These are phyloP conservation scores for Acanthamoeba castellanii DNA, from an alignment of 208 protist genomes.

Conservation along the genomic window DNA sequence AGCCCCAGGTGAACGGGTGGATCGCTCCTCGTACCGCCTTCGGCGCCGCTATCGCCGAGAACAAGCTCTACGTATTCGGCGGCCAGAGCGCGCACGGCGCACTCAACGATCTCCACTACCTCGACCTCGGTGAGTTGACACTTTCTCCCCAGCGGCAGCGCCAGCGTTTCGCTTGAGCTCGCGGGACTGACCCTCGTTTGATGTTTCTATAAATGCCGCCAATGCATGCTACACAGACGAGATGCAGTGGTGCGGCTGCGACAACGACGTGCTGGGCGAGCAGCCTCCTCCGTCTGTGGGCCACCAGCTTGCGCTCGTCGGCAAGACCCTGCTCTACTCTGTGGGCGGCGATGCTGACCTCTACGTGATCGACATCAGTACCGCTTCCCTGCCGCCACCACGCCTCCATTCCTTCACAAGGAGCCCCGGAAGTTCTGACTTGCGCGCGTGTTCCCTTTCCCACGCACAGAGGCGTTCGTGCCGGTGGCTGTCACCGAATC, in stretches of 20 bases:
- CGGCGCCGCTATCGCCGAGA: conserved; percentile 22
- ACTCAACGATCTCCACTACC: conserved; percentile 49
- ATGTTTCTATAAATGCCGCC: neutral
- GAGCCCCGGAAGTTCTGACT: neutral
- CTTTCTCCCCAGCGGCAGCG: too few relatives aligned
- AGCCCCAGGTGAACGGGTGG: conserved; percentile 21
- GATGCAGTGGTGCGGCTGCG: conserved; percentile 46
- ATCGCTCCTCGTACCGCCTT: neutral
- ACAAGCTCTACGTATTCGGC: conserved; percentile 33
- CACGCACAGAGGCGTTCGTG: neutral
- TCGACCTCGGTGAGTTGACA: conserved; percentile 1
- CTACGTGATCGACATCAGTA: conserved; percentile 63
- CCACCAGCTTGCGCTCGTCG: conserved; percentile 23
- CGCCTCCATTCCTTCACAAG: neutral
- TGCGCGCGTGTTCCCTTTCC: neutral
- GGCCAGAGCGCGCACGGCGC: conserved; percentile 15
- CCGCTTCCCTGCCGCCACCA: neutral
- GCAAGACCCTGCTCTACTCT: conserved; percentile 40
- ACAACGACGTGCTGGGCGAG: neutral
- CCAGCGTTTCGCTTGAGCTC: neutral
- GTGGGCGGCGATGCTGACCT: conserved; percentile 46
- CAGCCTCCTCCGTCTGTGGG: conserved; percentile 4
- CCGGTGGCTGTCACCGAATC: neutral
- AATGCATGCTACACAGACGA: neutral
- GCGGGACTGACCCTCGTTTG: neutral